Percentiles rank a stretch among this genome's conserved stretches.
Evolutionary conservation across 768 basidiomycete genomes (phyloP).

Genomic region (Naganishia onofrii): DNA sequence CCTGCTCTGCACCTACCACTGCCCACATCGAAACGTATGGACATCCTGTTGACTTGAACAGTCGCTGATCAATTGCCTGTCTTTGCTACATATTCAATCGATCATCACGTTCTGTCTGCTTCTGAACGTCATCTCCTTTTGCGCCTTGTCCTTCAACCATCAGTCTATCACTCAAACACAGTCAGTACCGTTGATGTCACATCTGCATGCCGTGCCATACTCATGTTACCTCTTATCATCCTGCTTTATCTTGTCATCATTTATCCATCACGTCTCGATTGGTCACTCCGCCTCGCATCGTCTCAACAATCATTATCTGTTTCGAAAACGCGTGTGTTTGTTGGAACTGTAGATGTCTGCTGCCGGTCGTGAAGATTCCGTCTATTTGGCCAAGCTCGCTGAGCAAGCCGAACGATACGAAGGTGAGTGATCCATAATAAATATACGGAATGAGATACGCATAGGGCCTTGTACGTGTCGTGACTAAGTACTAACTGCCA

Average conservation of each 20-base stretch:
- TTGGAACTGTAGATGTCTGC: slow-evolving; percentile 53
- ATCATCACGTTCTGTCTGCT: not conserved
- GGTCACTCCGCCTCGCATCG: not conserved
- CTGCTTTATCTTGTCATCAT: not conserved
- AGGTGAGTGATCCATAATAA: slow-evolving; percentile 63
- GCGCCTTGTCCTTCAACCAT: not conserved
- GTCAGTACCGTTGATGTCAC: slow-evolving; percentile 3
- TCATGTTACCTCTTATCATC: not conserved
- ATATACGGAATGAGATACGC: too few species aligned
- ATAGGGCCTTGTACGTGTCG: too few species aligned
- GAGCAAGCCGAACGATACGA: slow-evolving; percentile 99
- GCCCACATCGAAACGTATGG: not conserved
- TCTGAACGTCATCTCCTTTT: not conserved
- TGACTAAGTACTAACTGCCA: not conserved
- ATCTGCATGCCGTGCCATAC: not conserved
- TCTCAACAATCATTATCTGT: not conserved
- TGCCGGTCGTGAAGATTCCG: slow-evolving; percentile 88
- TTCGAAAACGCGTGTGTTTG: not conserved
- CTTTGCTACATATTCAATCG: not conserved
- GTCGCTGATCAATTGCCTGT: slow-evolving; percentile 6
- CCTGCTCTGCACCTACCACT: not conserved
- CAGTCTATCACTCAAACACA: slow-evolving; percentile 4
- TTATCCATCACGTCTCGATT: not conserved
- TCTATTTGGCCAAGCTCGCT: slow-evolving; percentile 99
- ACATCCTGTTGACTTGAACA: not conserved